A percentile compares a stretch with the other conserved stretches of the same genome.
Evolutionary conservation across 1,139 yeast genomes (phyloP).

Genomic region (Yamadazyma atmosphaerica): DNA sequence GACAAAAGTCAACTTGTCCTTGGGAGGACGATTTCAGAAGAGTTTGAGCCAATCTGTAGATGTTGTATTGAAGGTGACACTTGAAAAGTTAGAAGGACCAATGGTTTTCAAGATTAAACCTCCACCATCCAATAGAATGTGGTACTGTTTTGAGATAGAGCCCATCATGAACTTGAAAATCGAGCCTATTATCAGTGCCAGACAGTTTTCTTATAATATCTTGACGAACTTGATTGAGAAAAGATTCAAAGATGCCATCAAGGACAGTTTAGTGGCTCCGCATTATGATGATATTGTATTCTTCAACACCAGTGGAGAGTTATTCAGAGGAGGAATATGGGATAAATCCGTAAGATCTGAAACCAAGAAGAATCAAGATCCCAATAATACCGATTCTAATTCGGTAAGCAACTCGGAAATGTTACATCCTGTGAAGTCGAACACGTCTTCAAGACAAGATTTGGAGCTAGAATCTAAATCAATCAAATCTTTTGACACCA

Average conservation of each 20-base stretch:
- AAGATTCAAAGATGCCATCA: slow-evolving; percentile 75
- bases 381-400: slow-evolving; percentile 8
- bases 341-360: slow-evolving; percentile 37
- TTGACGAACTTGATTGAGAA: slow-evolving; percentile 79
- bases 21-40: slow-evolving; percentile 65
- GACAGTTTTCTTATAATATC: slow-evolving; percentile 74
- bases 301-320: slow-evolving; percentile 60
- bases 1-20: slow-evolving; percentile 71
- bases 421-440: background rate
- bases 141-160: slow-evolving; percentile 86
- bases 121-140: slow-evolving; percentile 85
- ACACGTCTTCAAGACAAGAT: slow-evolving; percentile 1
- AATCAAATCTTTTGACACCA: background rate
- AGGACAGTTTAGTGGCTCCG: slow-evolving; percentile 79
- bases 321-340: slow-evolving; percentile 95
- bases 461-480: background rate
- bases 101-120: slow-evolving; percentile 70
- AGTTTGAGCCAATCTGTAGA: slow-evolving; percentile 62
- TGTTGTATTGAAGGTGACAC: slow-evolving; percentile 67
- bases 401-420: slow-evolving; percentile 7
- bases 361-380: too few relatives aligned
- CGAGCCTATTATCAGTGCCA: slow-evolving; percentile 86
- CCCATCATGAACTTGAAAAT: slow-evolving; percentile 74
- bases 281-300: slow-evolving; percentile 86
- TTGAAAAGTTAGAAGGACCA: slow-evolving; percentile 73